phyloP scores from a whole-genome alignment of 1,284 basidiomycete species.

The Laetiporus sulphureus region DNA sequence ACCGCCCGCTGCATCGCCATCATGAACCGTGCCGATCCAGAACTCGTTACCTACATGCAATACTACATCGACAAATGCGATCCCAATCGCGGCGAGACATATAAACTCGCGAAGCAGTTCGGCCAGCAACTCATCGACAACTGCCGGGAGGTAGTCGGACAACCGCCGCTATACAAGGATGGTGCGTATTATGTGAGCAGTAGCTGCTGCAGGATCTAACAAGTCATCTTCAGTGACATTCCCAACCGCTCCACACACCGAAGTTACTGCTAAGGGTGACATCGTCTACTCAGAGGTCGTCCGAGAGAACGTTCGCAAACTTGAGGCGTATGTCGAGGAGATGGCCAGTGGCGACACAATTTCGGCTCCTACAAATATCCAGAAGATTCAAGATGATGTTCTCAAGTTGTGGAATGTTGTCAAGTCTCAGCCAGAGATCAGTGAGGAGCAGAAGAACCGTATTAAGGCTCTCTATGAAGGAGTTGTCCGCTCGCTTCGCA shows the following conservation, averaged over 20 bases:
- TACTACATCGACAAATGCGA: conserved; percentile 88
- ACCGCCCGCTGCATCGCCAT: conserved; percentile 97
- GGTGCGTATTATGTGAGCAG: conserved; percentile 48
- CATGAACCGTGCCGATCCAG: conserved; percentile 94
- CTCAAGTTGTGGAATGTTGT: conserved; percentile 96
- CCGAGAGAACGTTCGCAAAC: conserved; percentile 91
- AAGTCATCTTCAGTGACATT: conserved; percentile 97
- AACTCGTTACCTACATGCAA: conserved; percentile 91
- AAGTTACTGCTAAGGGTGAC: conserved; percentile 89
- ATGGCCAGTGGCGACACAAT: conserved; percentile 95
- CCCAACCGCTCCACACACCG: conserved; percentile 95
- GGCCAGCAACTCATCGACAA: conserved; percentile 96
- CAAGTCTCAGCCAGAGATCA: conserved; percentile 95
- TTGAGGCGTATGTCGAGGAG: conserved; percentile 97
- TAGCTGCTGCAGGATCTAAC: no score
- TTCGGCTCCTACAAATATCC: conserved; percentile 79
- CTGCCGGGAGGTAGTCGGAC: conserved; percentile 78
- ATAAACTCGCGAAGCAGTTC: conserved; percentile 92
- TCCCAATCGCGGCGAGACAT: conserved; percentile 82
- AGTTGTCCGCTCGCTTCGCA: conserved; percentile 79
- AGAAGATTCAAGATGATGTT: conserved; percentile 96
- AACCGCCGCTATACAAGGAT: conserved; percentile 88
- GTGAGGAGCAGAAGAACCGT: conserved; percentile 93
- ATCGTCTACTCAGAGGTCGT: conserved; percentile 94
- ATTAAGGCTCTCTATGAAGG: conserved; percentile 97